Base-by-base conservation (phyloP, 441 rosid species). In the Erysimum pusillum region DNA sequence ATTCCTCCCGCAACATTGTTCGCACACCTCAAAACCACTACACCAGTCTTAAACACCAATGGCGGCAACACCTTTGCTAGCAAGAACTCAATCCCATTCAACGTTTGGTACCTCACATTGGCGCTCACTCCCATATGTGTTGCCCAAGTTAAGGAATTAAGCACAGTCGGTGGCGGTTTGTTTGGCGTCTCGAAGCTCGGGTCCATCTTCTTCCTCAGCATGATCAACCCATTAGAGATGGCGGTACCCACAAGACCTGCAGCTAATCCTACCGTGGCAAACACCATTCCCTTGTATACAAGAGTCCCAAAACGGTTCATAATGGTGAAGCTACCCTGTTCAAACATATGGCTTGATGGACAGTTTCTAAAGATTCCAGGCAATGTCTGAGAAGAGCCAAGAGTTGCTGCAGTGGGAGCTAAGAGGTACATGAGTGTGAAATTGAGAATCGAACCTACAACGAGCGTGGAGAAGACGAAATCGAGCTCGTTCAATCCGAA, bases 161-260 rank as follows among this genome's bases (percentile, higher is more conserved):
- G 82, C 70, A 94, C 12, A 2, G 98, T 90, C 0, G 99, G 98
- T 0, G 99, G 99, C 6, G 99, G 74, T 81, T 91, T 94, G 74
- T 96, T 96, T 0, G 94, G 98, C 0, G 99, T 86, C 73, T 92
- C 97, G 11, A 96, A 96, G 22, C 9, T 62, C 3, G 98, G 99
- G 48, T 96, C 98, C 96, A 96, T 91, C 84, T 86, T 92, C 88
- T 92, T 94, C 95, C 98, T 94, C 88, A 86, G 36, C 59, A 80
- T 66, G 38, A 96, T 89, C 90, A 94, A 76, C 38, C 98, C 97
- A 36, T 92, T 94, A 0, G 99, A 94, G 11, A 96, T 57, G 0
- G 89, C 91, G 0, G 98, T 94, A 10, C 99, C 98, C 0, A 87
- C 98, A 5, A 96, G 86, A 22, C 99, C 99, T 0, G 98, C 97